Conservation (phyloP, 176 grass and related monocot genomes). For the Pharus latifolius region DNA sequence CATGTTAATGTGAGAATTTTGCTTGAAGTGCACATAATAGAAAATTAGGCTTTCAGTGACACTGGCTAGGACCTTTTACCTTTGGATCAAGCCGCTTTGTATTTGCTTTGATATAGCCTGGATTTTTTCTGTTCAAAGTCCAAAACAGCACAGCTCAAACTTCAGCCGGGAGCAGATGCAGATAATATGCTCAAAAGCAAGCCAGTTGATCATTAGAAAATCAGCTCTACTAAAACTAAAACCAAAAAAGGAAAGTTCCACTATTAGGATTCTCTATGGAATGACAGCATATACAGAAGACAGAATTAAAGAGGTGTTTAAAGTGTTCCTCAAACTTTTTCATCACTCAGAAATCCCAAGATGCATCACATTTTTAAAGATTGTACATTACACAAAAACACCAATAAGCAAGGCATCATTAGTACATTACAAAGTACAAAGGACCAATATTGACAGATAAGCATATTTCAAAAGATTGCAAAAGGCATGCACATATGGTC, state of each 20-base stretch:
- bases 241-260: not conserved
- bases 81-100: conserved; percentile 45
- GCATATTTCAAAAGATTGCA: not conserved
- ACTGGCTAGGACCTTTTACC: conserved; percentile 17
- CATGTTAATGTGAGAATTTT: not conserved
- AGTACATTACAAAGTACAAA: not conserved
- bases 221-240: not conserved
- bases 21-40: not conserved
- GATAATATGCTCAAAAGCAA: conserved; percentile 16
- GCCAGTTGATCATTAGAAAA: not conserved
- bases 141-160: conserved; percentile 12
- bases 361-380: not conserved
- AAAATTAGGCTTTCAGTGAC: conserved; percentile 2
- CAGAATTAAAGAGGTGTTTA: not conserved
- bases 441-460: not conserved
- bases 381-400: conserved; percentile 3
- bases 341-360: not conserved
- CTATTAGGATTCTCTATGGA: not conserved
- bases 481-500: not conserved
- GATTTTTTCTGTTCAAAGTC: conserved; percentile 64
- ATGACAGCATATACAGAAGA: not conserved
- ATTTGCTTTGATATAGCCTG: conserved; percentile 84
- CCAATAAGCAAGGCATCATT: not conserved
- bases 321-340: not conserved
- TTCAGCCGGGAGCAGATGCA: conserved; percentile 15